Evolutionary conservation across 441 rosid species (phyloP), one percentile per base, ranked within the genome.

Genomic region (Populus hybrid): DNA sequence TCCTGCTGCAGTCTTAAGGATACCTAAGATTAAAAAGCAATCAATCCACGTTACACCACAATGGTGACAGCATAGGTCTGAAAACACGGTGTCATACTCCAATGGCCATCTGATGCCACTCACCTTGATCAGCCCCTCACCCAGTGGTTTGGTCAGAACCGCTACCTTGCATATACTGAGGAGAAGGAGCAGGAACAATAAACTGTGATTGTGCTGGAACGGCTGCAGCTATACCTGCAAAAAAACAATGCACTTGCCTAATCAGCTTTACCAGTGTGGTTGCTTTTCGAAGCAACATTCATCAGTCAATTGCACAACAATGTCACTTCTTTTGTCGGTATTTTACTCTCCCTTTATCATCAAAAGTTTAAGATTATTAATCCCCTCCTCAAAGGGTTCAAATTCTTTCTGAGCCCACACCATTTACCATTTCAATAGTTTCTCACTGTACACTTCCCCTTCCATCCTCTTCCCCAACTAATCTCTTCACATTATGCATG

Each of bases 101-200:
- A 50, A 70, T 38, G 10, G 42, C 46, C 70, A 23, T 40, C 42
- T 20, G 32, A 50, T 35, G 50, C 16, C 40, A 73, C 89, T 85
- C 81, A 90, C 94, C 83, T 88, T 79, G 83, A 83, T 87, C 84
- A 73, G 85, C 78, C 77, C 86, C 91, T 93, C 95, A 95, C 89
- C 89, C 93, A 61, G 91, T 79, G 73, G 92, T 87, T 82, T 90
- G 97, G 88, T 91, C 97, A 85, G 98, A 90, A 90, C 88, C 81
- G 70, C 93, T 86, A 80, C 94, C 95, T 75, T 89, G 98, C 85
- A 87, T 83, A 72, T 84, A 90, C 87, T 89, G 83, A 77, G 91
- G 76, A 80, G 92, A 80, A 77, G 98, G 94, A 83, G 92, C 87
- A 75, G 93, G 89, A 70, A 93, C 90, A 68, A 89, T 86, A 75